These are phyloP conservation scores for Diplodia scrobiculata DNA, from an alignment of 2,329 filamentous ascomycete species.

Conservation along the genomic window DNA sequence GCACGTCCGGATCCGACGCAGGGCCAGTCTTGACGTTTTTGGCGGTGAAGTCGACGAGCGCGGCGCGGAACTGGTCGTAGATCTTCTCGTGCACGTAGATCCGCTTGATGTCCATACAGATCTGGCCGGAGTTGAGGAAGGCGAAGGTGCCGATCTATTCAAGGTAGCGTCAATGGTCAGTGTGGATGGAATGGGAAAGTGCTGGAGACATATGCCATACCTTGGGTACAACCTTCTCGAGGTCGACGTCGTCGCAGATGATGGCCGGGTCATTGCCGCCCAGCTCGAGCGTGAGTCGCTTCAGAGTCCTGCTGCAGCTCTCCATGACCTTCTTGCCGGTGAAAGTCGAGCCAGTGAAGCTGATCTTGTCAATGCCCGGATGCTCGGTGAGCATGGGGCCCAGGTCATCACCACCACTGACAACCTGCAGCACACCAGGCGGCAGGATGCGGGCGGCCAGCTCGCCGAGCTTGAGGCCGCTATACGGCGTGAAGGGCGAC, in stretches of 20 bases:
- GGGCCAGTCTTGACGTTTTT: slow-evolving; percentile 46
- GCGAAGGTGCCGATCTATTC: slow-evolving; percentile 50
- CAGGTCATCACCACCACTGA: slow-evolving; percentile 62
- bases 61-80: slow-evolving; percentile 59
- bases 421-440: slow-evolving; percentile 61
- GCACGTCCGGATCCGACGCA: slow-evolving; percentile 47
- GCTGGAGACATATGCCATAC: slow-evolving; percentile 18
- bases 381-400: slow-evolving; percentile 62
- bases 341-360: slow-evolving; percentile 63
- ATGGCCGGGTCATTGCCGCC: slow-evolving; percentile 65
- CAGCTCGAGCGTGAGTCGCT: slow-evolving; percentile 62
- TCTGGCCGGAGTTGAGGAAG: slow-evolving; percentile 61
- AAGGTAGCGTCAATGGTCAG: neutral
- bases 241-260: slow-evolving; percentile 57
- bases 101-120: slow-evolving; percentile 51
- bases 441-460: slow-evolving; percentile 61
- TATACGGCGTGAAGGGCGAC: slow-evolving; percentile 60
- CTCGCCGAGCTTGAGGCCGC: slow-evolving; percentile 61
- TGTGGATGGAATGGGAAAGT: too few species aligned
- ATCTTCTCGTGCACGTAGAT: slow-evolving; percentile 64
- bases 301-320: slow-evolving; percentile 58
- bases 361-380: slow-evolving; percentile 62
- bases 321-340: slow-evolving; percentile 63
- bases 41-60: slow-evolving; percentile 49
- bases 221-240: slow-evolving; percentile 45